These are phyloP conservation scores for Neospora caninum DNA, from an alignment of 169 alveolate genomes.

Conservation along the genomic window DNA sequence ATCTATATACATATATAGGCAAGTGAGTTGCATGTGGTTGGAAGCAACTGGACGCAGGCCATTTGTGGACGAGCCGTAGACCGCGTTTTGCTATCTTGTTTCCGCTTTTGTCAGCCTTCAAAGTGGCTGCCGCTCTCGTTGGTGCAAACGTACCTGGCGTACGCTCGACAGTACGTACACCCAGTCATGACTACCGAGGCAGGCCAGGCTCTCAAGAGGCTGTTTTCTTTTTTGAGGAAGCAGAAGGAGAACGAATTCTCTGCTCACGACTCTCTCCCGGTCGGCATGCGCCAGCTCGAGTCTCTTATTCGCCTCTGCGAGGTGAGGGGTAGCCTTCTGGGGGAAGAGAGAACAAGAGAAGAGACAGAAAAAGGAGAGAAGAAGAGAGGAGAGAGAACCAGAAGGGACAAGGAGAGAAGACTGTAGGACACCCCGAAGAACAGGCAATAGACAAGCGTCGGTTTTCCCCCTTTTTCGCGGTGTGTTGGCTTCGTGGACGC, in stretches of 20 bases:
- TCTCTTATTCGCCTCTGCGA: conserved; percentile 34
- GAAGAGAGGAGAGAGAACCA: not conserved
- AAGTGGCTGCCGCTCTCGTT: conserved; percentile 36
- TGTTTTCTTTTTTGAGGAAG: not conserved
- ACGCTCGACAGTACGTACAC: conserved; percentile 48
- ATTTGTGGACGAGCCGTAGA: no score
- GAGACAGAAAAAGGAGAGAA: not conserved
- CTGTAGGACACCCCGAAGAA: no score
- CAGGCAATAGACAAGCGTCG: no score
- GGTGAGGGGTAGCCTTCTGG: not conserved
- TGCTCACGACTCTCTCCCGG: conserved; percentile 4
- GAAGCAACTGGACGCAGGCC: no score
- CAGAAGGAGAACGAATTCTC: not conserved
- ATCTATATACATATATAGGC: not conserved
- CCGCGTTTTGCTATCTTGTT: no score
- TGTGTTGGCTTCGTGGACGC: no score
- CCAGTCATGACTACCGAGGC: conserved; percentile 41
- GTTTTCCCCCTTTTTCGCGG: no score
- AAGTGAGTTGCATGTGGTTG: no score
- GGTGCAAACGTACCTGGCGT: conserved; percentile 24
- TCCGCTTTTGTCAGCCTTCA: conserved; percentile 7
- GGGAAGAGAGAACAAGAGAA: not conserved
- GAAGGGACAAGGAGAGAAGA: no score
- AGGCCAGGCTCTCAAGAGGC: conserved; percentile 12
- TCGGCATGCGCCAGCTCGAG: conserved; percentile 51